These are phyloP conservation scores for Vaccinium macrocarpon DNA, from an alignment of 148 eudicot genomes.

Conservation along the genomic window DNA sequence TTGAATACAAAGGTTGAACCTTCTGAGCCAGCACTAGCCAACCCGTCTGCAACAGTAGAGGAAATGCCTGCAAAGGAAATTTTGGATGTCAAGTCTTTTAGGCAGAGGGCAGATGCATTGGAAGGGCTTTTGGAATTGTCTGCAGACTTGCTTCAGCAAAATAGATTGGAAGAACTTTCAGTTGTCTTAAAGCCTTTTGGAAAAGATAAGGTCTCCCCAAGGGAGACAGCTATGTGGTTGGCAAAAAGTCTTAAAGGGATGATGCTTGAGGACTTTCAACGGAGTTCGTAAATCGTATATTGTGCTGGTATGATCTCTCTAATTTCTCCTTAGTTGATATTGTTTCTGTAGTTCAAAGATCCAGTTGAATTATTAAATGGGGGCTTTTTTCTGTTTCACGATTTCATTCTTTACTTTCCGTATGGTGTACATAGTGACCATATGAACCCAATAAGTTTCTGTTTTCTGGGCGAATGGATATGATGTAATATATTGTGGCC, in stretches of 20 bases:
- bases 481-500: not conserved
- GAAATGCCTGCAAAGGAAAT: constrained; percentile 59
- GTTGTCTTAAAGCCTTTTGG: constrained; percentile 94
- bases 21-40: constrained; percentile 38
- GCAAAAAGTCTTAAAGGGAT: constrained; percentile 30
- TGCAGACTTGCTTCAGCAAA: constrained; percentile 86
- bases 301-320: constrained; percentile 1
- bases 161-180: constrained; percentile 78
- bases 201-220: constrained; percentile 90
- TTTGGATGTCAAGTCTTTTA: constrained; percentile 84
- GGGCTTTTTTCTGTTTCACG: constrained; percentile 2
- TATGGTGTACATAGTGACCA: constrained; percentile 46
- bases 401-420: constrained; percentile 47
- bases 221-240: constrained; percentile 81
- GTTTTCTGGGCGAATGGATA: not conserved
- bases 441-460: not conserved
- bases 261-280: constrained; percentile 24
- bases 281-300: constrained; percentile 32
- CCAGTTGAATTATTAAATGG: not conserved
- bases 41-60: constrained; percentile 34
- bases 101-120: constrained; percentile 96
- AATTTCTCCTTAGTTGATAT: constrained; percentile 8
- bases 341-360: not conserved
- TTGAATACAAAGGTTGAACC: constrained; percentile 36
- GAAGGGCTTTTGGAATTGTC: constrained; percentile 92